These are phyloP conservation scores for Termitomyces sp. DNA, from an alignment of 768 basidiomycete genomes.

Conservation along the genomic window DNA sequence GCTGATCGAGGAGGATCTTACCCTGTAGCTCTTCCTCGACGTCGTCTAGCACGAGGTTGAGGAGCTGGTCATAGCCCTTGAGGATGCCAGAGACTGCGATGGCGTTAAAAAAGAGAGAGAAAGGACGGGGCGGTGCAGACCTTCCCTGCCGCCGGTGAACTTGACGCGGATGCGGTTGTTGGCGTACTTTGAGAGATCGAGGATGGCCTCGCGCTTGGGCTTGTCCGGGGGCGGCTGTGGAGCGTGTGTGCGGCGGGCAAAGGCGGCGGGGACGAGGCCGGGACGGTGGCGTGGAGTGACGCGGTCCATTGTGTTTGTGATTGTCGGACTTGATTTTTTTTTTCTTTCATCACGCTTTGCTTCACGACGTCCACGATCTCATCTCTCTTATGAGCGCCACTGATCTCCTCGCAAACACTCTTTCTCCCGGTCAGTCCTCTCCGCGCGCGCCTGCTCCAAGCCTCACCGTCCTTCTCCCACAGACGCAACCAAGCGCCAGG, in stretches of 20 bases:
- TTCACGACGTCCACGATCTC: conserved; percentile 11
- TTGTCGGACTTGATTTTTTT: conserved; percentile 6
- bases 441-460: no score
- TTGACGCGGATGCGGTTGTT: conserved; percentile 92
- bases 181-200: conserved; percentile 92
- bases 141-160: conserved; percentile 97
- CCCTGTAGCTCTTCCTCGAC: conserved; percentile 81
- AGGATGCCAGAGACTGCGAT: conserved; percentile 78
- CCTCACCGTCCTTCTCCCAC: no score
- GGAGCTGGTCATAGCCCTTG: conserved; percentile 94
- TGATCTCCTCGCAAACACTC: conserved; percentile 87
- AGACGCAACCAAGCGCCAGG: conserved; percentile 90
- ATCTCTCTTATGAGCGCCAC: conserved; percentile 87
- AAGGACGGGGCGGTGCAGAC: conserved; percentile 31
- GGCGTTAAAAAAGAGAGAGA: not conserved
- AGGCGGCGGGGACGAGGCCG: conserved; percentile 34
- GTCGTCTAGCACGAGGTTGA: conserved; percentile 96
- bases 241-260: conserved; percentile 44
- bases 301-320: conserved; percentile 3
- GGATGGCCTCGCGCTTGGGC: conserved; percentile 89
- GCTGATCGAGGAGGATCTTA: conserved; percentile 26
- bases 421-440: conserved; percentile 72
- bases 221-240: conserved; percentile 56
- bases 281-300: conserved; percentile 10
- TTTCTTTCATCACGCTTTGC: conserved; percentile 6